phyloP scores from a whole-genome alignment of 371 early-diverging fungal genomes.

The Circinella umbellata region DNA sequence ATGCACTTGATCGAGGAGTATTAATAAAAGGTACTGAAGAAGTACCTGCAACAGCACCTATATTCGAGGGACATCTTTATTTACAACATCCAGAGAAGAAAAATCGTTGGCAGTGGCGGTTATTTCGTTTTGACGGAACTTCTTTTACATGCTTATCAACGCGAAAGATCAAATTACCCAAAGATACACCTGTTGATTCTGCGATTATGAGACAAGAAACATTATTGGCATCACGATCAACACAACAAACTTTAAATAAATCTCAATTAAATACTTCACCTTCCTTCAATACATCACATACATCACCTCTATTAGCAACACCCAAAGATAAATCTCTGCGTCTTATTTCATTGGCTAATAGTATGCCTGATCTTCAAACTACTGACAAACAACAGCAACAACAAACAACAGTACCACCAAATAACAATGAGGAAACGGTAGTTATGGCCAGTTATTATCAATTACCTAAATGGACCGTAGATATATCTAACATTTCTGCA shows the following conservation, averaged over 20 bases:
- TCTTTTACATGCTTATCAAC: conserved; percentile 48
- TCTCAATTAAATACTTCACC: conserved; percentile 18
- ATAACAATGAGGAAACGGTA: conserved; percentile 6
- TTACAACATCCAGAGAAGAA: conserved; percentile 36
- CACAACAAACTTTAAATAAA: conserved; percentile 3
- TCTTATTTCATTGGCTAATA: conserved; percentile 9
- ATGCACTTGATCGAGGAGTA: background rate
- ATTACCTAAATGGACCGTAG: conserved; percentile 51
- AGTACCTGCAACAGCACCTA: conserved; percentile 45
- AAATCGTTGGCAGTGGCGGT: conserved; percentile 46
- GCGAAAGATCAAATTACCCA: conserved; percentile 41
- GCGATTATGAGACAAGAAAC: conserved; percentile 14
- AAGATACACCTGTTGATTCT: conserved; percentile 28
- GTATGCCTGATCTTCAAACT: conserved; percentile 16
- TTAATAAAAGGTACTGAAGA: conserved; percentile 31
- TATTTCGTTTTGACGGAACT: conserved; percentile 58
- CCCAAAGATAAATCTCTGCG: conserved; percentile 34
- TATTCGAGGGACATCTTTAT: conserved; percentile 55
- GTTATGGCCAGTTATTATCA: conserved; percentile 46
- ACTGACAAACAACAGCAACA: conserved; percentile 1
- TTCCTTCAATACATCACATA: conserved; percentile 29
- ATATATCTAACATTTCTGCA: conserved; percentile 40
- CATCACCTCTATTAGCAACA: conserved; percentile 44
- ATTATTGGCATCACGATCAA: conserved; percentile 1
- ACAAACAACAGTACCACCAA: conserved; percentile 1